A percentile compares a stretch with the other conserved stretches of the same genome.
These are phyloP conservation scores for Backusella luteola DNA, from an alignment of 192 early-diverging fungal genomes.

Conservation along the genomic window DNA sequence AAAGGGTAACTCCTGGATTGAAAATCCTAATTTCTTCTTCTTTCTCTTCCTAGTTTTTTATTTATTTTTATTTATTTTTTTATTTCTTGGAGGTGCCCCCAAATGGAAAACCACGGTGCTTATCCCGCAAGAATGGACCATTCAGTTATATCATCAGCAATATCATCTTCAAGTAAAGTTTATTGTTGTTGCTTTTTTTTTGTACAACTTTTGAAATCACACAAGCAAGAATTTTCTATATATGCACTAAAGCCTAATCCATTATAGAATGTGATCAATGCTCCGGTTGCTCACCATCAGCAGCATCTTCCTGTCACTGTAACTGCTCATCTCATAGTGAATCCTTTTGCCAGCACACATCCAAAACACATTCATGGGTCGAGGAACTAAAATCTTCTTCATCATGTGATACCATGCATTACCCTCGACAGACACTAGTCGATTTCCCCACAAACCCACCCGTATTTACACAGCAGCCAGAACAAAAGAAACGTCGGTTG, in stretches of 20 bases:
- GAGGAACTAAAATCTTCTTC: constrained; percentile 1
- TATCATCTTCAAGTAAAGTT: not conserved
- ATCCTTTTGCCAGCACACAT: not conserved
- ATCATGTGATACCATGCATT: constrained; percentile 8
- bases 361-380: not conserved
- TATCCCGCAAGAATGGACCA: not conserved
- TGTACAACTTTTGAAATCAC: not conserved
- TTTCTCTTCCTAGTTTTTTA: not conserved
- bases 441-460: not conserved
- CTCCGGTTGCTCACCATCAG: not conserved
- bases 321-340: not conserved
- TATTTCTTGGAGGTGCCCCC: not conserved
- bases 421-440: not conserved
- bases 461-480: not conserved
- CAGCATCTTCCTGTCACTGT: not conserved
- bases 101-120: not conserved
- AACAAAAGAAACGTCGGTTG: not conserved
- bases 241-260: not conserved
- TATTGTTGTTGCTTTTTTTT: not conserved
- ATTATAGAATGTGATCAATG: not conserved
- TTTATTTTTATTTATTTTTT: not conserved
- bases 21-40: not conserved
- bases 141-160: not conserved
- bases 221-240: not conserved
- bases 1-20: not conserved